phyloP scores from a whole-genome alignment of 2,329 filamentous ascomycete genomes.

The Pyrenophora tritici-repentis region DNA sequence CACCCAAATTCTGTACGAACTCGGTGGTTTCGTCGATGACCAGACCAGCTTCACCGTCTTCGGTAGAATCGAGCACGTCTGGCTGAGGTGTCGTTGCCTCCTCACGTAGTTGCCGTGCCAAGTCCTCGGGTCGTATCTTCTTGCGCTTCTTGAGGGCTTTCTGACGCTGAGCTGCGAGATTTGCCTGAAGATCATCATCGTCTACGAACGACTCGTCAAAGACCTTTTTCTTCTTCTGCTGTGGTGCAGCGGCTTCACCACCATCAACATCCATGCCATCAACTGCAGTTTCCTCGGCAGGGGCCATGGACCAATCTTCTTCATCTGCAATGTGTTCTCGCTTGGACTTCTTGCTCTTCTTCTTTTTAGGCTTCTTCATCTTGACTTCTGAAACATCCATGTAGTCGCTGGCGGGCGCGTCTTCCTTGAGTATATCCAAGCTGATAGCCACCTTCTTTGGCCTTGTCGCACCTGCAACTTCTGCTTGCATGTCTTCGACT shows the following conservation, averaged over 20 bases:
- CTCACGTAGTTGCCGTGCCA: conserved; percentile 77
- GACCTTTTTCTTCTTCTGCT: conserved; percentile 66
- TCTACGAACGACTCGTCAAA: conserved; percentile 76
- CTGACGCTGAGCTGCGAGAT: conserved; percentile 79
- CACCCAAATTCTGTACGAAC: conserved; percentile 83
- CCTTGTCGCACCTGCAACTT: conserved; percentile 58
- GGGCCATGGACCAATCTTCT: conserved; percentile 58
- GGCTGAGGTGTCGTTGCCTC: conserved; percentile 58
- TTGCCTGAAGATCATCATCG: conserved; percentile 89
- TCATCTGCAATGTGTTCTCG: conserved; percentile 57
- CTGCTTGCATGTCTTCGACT: conserved; percentile 64
- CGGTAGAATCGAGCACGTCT: conserved; percentile 63
- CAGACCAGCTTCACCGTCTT: conserved; percentile 67
- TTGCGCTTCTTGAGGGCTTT: conserved; percentile 91
- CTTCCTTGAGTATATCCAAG: conserved; percentile 71
- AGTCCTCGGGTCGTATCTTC: conserved; percentile 81
- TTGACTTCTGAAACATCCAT: conserved; percentile 85
- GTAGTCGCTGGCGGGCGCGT: conserved; percentile 81
- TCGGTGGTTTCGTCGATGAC: conserved; percentile 96
- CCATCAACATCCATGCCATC: conserved; percentile 75
- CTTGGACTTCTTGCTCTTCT: conserved; percentile 41
- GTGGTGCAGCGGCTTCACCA: conserved; percentile 32
- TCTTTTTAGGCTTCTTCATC: conserved; percentile 67
- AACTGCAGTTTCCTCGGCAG: conserved; percentile 37
- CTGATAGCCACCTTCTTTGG: conserved; percentile 72